Evolutionary conservation across 306 rosid species (phyloP).

Genomic region (Cucumis cinereus): DNA sequence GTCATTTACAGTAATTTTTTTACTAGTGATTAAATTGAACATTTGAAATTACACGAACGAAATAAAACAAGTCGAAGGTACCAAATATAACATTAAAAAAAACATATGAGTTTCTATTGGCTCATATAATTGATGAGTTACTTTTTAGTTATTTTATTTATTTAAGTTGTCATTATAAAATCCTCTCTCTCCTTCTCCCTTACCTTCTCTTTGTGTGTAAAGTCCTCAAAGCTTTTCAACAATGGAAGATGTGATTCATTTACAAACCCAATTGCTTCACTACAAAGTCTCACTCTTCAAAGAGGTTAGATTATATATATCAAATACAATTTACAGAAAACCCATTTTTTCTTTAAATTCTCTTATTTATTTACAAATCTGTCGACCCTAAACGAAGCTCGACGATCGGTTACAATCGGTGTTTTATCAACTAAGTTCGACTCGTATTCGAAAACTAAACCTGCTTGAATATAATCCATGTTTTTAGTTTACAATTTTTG

Average conservation of each 20-base stretch:
- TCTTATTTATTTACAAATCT: no score
- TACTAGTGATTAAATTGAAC: no score
- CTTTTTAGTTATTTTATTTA: no score
- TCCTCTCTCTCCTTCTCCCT: background rate
- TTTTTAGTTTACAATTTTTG: no score
- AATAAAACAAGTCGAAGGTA: no score
- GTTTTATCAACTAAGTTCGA: no score
- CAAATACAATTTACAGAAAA: background rate
- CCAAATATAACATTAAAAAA: background rate
- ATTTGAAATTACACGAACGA: no score
- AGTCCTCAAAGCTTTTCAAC: background rate
- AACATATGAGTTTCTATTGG: background rate
- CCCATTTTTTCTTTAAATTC: background rate
- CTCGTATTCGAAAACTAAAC: no score
- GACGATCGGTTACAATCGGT: no score
- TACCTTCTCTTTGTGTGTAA: background rate
- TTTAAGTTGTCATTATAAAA: background rate
- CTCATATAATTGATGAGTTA: background rate
- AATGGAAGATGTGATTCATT: slow-evolving; percentile 41
- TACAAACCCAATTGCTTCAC: slow-evolving; percentile 40
- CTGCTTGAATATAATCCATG: no score
- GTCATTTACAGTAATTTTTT: no score
- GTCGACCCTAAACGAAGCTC: no score
- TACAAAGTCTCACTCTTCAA: slow-evolving; percentile 48
- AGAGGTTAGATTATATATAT: slow-evolving; percentile 33